A percentile compares a stretch with the other conserved stretches of the same genome.
phyloP scores from a whole-genome alignment of 2,329 filamentous ascomycete species.

The Aspergillus pseudotamarii region DNA sequence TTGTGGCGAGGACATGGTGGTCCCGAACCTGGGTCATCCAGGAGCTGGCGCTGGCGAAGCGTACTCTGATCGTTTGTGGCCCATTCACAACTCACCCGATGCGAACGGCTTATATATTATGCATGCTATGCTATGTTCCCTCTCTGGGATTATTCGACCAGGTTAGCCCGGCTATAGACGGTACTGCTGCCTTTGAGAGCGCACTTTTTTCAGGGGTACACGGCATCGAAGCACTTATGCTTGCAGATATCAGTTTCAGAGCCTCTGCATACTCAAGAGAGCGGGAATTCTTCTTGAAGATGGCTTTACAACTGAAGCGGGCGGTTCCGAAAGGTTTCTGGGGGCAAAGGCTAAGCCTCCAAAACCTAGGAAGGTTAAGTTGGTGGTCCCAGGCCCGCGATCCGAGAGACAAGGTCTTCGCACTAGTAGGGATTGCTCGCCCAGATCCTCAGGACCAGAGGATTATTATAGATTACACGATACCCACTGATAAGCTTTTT shows the following conservation, averaged over 20 bases:
- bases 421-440: neutral
- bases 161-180: too few species aligned
- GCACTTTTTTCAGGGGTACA: neutral
- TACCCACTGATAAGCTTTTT: neutral
- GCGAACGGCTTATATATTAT: rapidly evolving
- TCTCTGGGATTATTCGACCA: too few species aligned
- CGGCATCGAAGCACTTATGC: neutral
- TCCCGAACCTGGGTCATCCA: neutral
- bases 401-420: neutral
- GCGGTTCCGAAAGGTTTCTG: neutral
- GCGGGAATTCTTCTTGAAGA: neutral
- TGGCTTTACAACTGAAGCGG: rapidly evolving
- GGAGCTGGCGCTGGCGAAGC: neutral
- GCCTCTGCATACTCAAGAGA: neutral
- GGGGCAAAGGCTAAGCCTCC: neutral
- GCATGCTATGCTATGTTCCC: too few species aligned
- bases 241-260: neutral
- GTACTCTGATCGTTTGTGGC: neutral
- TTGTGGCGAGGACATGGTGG: neutral
- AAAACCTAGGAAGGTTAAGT: neutral
- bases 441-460: neutral
- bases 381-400: neutral
- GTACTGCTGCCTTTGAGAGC: neutral
- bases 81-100: neutral
- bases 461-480: neutral